Evolutionary conservation across 345 rosid genomes (phyloP), one percentile per base, ranked within the genome.

Genomic region (Raphanus raphanistrum): DNA sequence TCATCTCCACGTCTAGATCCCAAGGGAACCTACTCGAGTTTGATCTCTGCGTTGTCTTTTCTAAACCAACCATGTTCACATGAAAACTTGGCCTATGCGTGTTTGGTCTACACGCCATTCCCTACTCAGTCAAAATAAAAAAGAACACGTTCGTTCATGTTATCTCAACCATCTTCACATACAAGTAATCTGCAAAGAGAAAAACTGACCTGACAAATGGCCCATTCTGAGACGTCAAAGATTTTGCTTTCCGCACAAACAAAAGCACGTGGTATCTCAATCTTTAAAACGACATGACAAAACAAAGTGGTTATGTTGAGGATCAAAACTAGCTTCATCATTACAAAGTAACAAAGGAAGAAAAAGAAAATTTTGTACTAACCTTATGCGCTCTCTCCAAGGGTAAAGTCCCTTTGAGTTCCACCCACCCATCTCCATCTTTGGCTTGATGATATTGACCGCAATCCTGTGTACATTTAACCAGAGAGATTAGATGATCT

Each of bases 361-460:
- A 35, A 21, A 21, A 21, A 35, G 41, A 35, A 26, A 36, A 45
- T 43, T 70, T 29, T 65, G 21, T 4, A 0, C 55, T 27, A 81
- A 92, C 98, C 92, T 89, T 92, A 64, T 89, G 97, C 54, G 87
- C 88, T 84, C 79, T 85, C 79, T 89, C 90, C 62, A 90, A 95
- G 12, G 84, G 88, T 89, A 95, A 82, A 2, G 99, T 88, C 32
- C 97, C 99, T 85, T 86, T 91, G 83, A 88, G 89, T 76, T 95
- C 99, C 41, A 95, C 91, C 99, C 99, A 95, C 67, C 99, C 99
- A 88, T 95, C 99, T 69, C 99, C 99, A 83, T 95, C 99, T 80
- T 95, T 95, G 8, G 99, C 98, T 84, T 90, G 93, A 87, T 95
- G 99, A 81, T 92, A 87, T 72, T 90, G 96, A 72, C 97, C 83